Evolutionary conservation across 192 early-diverging fungal genomes (phyloP), one percentile per base, ranked within the genome.

Genomic region (Linnemannia schmuckeri): DNA sequence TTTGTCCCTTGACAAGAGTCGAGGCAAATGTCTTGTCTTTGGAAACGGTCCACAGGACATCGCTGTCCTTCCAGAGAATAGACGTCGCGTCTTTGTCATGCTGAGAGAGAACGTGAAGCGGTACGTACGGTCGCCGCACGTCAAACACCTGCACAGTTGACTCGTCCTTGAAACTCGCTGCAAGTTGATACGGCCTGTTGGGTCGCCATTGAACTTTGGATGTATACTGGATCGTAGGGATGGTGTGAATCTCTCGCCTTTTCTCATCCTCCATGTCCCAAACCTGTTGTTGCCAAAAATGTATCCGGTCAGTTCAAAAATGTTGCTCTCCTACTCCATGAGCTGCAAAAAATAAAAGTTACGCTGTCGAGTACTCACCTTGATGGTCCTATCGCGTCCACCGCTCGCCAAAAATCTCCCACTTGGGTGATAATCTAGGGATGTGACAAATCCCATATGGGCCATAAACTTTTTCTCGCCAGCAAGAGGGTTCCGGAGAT

Each of bases 21-120:
- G 92, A 92, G 7, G 93, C 89, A 82, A 97, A 96, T 24, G 78
- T 91, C n/a, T 93, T 90, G 82, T 97, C 96, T 71, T 96, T 97
- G 2, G 95, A 94, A n/a, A 92, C 93, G 0, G 95, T 91, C 88
- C 92, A 96, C 1, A 97, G 41, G 1, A 89, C 90, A 73, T 93
- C 89, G 22, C 89, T 52, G 72, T 94, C 91, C 13, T 75, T 80
- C 95, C 96, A 97, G 30, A 93, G 83, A 57, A 97, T 90, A 15
- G 94, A 93, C 15, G 96, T 96, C n/a, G 92, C 92, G 9, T 92
- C 90, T 15, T 88, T 91, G 55, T 94, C 92, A 78, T 97, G 95
- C 57, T 93, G 92, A 30, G 95, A 94, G 17, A 97, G 86, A 1
- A 91, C 89, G 70, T 93, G 92, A 49, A 93, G 88, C 12, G 96